These are phyloP conservation scores for Dianthus caryophyllus DNA, from an alignment of 148 eudicot genomes.

Conservation along the genomic window DNA sequence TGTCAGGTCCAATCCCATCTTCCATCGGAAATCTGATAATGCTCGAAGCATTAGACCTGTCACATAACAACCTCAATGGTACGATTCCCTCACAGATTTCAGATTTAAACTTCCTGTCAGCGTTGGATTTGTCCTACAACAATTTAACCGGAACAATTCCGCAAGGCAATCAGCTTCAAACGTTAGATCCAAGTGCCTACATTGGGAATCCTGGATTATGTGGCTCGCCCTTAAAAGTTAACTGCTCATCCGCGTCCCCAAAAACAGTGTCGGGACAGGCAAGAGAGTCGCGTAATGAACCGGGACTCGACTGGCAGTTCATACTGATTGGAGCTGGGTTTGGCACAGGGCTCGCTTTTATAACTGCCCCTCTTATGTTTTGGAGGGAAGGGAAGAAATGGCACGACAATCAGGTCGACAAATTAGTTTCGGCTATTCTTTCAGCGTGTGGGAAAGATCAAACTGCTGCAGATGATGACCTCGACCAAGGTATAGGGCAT, in stretches of 20 bases:
- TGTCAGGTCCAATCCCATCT: constrained; percentile 28
- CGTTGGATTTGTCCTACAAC: constrained; percentile 26
- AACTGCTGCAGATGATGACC: constrained; percentile 14
- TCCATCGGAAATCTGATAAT: constrained; percentile 20
- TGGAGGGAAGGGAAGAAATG: constrained; percentile 20
- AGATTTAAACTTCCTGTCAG: constrained; percentile 14
- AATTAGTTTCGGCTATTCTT: constrained; percentile 20
- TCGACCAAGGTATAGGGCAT: constrained; percentile 23
- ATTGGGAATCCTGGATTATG: constrained; percentile 28
- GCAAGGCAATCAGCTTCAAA: constrained; percentile 13
- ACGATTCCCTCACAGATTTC: constrained; percentile 26
- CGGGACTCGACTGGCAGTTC: constrained; percentile 14
- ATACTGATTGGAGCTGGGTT: constrained; percentile 18
- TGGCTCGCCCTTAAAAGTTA: constrained; percentile 15
- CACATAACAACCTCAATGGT: constrained; percentile 25
- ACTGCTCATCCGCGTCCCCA: not conserved
- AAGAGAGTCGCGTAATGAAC: not conserved
- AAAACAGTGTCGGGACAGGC: not conserved
- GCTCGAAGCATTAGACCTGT: constrained; percentile 41
- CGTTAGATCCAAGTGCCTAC: constrained; percentile 19
- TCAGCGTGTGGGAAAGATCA: constrained; percentile 30
- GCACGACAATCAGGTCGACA: constrained; percentile 12
- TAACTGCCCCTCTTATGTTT: constrained; percentile 16
- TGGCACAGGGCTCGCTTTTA: constrained; percentile 23
- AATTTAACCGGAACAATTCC: constrained; percentile 26